Conservation (phyloP, 2,329 filamentous ascomycete species). For the Trichoderma breve region DNA sequence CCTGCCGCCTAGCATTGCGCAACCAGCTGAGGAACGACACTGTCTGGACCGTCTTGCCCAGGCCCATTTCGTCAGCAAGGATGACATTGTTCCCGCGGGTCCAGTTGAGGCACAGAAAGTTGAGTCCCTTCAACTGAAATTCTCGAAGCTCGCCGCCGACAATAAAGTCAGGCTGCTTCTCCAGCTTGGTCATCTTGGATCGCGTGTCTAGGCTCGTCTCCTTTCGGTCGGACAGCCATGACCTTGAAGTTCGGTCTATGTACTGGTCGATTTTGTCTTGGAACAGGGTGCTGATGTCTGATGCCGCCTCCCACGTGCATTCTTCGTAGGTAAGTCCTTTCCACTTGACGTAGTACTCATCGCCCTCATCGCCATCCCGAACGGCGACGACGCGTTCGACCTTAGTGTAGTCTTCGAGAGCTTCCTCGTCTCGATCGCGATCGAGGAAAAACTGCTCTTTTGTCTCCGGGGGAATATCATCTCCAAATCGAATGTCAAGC, state of each 20-base stretch:
- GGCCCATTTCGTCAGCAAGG: constrained; percentile 95
- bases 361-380: constrained; percentile 73
- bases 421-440: constrained; percentile 84
- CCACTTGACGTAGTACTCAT: constrained; percentile 96
- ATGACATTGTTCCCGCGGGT: constrained; percentile 92
- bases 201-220: constrained; percentile 76
- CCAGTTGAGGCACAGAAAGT: constrained; percentile 97
- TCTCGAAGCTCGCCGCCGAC: constrained; percentile 79
- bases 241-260: constrained; percentile 76
- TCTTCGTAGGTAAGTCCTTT: constrained; percentile 90
- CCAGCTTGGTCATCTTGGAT: constrained; percentile 68
- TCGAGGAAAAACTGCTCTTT: constrained; percentile 95
- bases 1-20: constrained; percentile 81
- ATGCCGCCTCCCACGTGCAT: constrained; percentile 87
- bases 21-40: constrained; percentile 97
- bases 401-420: constrained; percentile 83
- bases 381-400: constrained; percentile 90
- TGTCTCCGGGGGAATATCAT: constrained; percentile 77
- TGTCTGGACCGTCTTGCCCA: constrained; percentile 97
- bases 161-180: constrained; percentile 82
- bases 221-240: constrained; percentile 74
- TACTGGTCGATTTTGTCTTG: constrained; percentile 91
- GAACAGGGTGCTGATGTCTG: constrained; percentile 72
- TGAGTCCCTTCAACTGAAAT: constrained; percentile 91
- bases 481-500: constrained; percentile 70